Evolutionary conservation across 768 basidiomycete species (phyloP).

Genomic region (Krasilnikovozyma curviuscula): DNA sequence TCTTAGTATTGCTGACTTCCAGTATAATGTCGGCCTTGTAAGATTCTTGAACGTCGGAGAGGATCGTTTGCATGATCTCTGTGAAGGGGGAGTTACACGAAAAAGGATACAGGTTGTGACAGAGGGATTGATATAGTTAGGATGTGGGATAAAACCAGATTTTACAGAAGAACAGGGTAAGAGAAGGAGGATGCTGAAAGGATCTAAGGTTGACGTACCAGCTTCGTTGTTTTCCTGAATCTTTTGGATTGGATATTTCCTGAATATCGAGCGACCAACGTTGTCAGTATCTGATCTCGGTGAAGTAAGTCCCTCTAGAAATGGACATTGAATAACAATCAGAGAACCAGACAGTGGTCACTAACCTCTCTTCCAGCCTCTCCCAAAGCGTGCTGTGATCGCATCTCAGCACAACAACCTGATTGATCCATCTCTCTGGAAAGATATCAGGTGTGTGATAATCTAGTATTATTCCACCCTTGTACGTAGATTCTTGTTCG

Average conservation of each 20-base stretch:
- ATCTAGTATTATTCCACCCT: slow-evolving; percentile 72
- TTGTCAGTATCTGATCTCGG: not conserved
- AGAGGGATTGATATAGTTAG: not conserved
- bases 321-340: not conserved
- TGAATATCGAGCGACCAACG: slow-evolving; percentile 23
- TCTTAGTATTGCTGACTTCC: slow-evolving; percentile 51
- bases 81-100: not conserved
- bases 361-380: slow-evolving; percentile 70
- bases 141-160: not conserved
- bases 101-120: not conserved
- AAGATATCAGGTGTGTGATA: slow-evolving; percentile 90
- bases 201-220: no score
- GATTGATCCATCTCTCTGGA: slow-evolving; percentile 89
- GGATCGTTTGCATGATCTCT: slow-evolving; percentile 87
- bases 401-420: slow-evolving; percentile 80
- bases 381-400: slow-evolving; percentile 76
- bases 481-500: not conserved
- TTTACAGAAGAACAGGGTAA: not conserved
- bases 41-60: slow-evolving; percentile 69
- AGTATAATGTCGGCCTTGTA: slow-evolving; percentile 75
- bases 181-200: not conserved
- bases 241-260: slow-evolving; percentile 73
- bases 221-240: slow-evolving; percentile 97
- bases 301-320: not conserved
- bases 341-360: not conserved